Conservation (phyloP, 495 filamentous ascomycete species). For the Penicillium angulare region DNA sequence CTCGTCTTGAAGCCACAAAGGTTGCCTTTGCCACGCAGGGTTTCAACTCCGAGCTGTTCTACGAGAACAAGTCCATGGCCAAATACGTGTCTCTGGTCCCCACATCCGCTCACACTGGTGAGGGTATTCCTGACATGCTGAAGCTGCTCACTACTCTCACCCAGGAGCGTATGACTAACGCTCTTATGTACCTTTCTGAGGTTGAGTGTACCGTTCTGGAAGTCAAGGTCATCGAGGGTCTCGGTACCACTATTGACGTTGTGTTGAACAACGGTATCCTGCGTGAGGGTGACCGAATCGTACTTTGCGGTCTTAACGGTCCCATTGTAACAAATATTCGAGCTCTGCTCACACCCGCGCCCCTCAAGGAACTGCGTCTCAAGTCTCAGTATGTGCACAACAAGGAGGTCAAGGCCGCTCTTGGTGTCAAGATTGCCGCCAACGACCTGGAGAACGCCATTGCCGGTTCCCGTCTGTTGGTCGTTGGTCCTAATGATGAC, state of each 20-base stretch:
- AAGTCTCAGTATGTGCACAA: constrained; percentile 97
- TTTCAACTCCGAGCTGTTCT: constrained; percentile 96
- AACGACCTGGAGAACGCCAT: constrained; percentile 96
- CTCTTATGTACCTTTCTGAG: constrained; percentile 97
- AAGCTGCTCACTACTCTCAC: constrained; percentile 89
- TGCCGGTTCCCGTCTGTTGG: constrained; percentile 89
- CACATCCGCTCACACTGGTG: constrained; percentile 95
- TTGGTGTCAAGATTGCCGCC: constrained; percentile 98
- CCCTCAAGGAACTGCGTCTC: constrained; percentile 90
- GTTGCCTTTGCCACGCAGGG: constrained; percentile 92
- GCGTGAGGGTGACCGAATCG: constrained; percentile 89
- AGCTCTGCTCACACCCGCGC: constrained; percentile 92
- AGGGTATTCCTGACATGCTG: constrained; percentile 98
- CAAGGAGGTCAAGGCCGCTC: constrained; percentile 96
- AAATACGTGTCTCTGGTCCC: constrained; percentile 91
- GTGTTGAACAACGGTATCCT: constrained; percentile 95
- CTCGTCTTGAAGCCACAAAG: constrained; percentile 87
- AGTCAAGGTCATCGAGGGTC: constrained; percentile 98
- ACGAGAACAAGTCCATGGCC: constrained; percentile 96
- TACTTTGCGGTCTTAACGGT: constrained; percentile 92
- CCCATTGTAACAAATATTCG: constrained; percentile 93
- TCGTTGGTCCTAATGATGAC: constrained; percentile 92
- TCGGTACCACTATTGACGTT: constrained; percentile 98
- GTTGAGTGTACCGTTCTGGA: constrained; percentile 97
- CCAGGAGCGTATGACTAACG: constrained; percentile 96